A percentile compares a stretch with the other conserved stretches of the same genome.
phyloP scores from a whole-genome alignment of 352 stramenopile genomes.

The Globisporangium iwayamae region DNA sequence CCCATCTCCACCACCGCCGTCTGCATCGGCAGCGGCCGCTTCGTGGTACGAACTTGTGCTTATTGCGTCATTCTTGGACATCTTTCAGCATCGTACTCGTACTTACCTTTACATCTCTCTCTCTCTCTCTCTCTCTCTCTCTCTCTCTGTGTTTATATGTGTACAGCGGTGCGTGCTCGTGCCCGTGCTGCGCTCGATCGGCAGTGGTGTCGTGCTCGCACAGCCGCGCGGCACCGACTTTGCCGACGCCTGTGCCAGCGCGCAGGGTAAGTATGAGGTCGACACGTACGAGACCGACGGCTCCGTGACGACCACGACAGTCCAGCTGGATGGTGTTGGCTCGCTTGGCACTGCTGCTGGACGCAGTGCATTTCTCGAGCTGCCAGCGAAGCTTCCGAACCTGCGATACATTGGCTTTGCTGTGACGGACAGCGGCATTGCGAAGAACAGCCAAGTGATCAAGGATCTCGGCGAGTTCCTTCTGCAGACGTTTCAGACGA shows the following conservation, averaged over 20 bases:
- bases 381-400: constrained; percentile 23
- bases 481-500: constrained; percentile 25
- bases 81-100: not conserved
- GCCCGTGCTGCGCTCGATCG: constrained; percentile 36
- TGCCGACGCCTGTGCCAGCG: constrained; percentile 27
- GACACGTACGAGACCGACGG: constrained; percentile 59
- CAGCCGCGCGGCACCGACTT: constrained; percentile 63
- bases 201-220: constrained; percentile 46
- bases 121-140: not conserved
- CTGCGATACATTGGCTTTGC: constrained; percentile 11
- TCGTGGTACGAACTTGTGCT: constrained; percentile 20
- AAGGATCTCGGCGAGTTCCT: constrained; percentile 54
- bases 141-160: not conserved
- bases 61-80: too few relatives aligned
- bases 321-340: constrained; percentile 31
- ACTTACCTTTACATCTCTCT: not conserved
- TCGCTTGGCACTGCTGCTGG: constrained; percentile 18
- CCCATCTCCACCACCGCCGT: constrained; percentile 18
- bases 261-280: constrained; percentile 51
- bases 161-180: constrained; percentile 57
- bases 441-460: constrained; percentile 30
- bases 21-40: constrained; percentile 32
- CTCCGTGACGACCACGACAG: constrained; percentile 28
- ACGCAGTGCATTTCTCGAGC: constrained; percentile 21
- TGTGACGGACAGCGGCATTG: constrained; percentile 26